These are phyloP conservation scores for Cornus controversa DNA, from an alignment of 148 eudicot genomes.

Conservation along the genomic window DNA sequence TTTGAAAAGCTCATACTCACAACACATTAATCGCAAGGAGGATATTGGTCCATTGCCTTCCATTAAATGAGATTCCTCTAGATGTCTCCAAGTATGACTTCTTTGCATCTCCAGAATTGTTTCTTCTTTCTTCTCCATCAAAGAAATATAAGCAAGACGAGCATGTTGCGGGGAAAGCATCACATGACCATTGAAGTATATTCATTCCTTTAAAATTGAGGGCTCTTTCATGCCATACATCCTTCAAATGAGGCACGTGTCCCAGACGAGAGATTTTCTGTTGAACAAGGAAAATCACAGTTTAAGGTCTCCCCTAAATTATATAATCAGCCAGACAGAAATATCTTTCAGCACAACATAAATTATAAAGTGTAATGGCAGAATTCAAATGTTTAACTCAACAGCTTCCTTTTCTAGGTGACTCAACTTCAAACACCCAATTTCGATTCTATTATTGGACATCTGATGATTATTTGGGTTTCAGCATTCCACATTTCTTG, in stretches of 20 bases:
- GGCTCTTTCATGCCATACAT: slow-evolving; percentile 35
- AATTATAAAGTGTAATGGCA: not conserved
- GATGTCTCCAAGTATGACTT: slow-evolving; percentile 36
- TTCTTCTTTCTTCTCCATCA: slow-evolving; percentile 40
- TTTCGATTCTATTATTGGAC: not conserved
- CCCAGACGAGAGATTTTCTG: slow-evolving; percentile 27
- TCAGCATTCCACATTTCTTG: no score
- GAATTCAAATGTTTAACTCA: not conserved
- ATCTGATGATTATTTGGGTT: no score
- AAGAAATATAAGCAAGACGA: slow-evolving; percentile 48
- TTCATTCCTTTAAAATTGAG: slow-evolving; percentile 34
- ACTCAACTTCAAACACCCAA: not conserved
- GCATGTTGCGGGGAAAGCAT: slow-evolving; percentile 36
- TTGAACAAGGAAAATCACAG: slow-evolving; percentile 14
- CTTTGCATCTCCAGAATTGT: slow-evolving; percentile 20
- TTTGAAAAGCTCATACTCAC: slow-evolving; percentile 49
- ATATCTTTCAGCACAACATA: not conserved
- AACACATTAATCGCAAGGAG: slow-evolving; percentile 60
- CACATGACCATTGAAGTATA: slow-evolving; percentile 43
- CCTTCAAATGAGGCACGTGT: slow-evolving; percentile 32
- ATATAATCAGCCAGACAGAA: no score
- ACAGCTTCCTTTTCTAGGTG: not conserved
- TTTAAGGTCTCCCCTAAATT: not conserved
- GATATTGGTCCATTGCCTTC: slow-evolving; percentile 57
- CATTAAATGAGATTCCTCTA: slow-evolving; percentile 26